These are phyloP conservation scores for Cryptosporidium sp. DNA, from an alignment of 169 alveolate species.

Conservation along the genomic window DNA sequence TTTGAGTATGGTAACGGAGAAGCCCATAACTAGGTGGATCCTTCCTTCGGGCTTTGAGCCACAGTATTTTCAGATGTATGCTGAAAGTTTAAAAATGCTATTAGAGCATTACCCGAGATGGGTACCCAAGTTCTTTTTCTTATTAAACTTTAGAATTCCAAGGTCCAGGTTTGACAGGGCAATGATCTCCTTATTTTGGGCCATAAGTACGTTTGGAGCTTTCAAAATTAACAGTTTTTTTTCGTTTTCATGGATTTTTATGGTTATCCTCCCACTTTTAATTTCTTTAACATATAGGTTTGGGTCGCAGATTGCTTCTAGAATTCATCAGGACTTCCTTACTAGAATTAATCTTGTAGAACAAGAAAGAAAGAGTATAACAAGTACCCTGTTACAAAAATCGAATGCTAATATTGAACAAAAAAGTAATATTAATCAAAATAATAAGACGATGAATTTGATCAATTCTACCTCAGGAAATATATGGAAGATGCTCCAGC, in stretches of 20 bases:
- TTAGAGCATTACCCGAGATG: conserved; percentile 71
- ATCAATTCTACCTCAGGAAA: conserved; percentile 24
- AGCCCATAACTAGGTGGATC: conserved; percentile 55
- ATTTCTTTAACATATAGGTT: conserved; percentile 59
- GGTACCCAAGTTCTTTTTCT: conserved; percentile 57
- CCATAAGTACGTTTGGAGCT: background rate
- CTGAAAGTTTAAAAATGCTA: conserved; percentile 34
- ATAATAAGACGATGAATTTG: background rate
- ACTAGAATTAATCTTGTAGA: conserved; percentile 49
- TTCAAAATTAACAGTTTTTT: background rate
- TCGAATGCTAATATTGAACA: background rate
- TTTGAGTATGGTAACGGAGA: conserved; percentile 1
- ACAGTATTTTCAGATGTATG: conserved; percentile 68
- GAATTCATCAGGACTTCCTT: conserved; percentile 34
- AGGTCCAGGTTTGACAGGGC: conserved; percentile 48
- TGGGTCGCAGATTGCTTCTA: conserved; percentile 66
- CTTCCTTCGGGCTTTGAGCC: conserved; percentile 69
- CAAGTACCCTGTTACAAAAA: background rate
- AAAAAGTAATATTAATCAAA: conserved; percentile 9
- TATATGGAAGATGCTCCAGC: conserved; percentile 27
- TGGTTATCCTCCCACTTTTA: conserved; percentile 10
- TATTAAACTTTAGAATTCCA: conserved; percentile 59
- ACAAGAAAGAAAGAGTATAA: conserved; percentile 17
- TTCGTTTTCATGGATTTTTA: conserved; percentile 9
- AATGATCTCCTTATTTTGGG: conserved; percentile 40